Conservation (phyloP, 306 rosid species). For the Ochetophila trinervis region DNA sequence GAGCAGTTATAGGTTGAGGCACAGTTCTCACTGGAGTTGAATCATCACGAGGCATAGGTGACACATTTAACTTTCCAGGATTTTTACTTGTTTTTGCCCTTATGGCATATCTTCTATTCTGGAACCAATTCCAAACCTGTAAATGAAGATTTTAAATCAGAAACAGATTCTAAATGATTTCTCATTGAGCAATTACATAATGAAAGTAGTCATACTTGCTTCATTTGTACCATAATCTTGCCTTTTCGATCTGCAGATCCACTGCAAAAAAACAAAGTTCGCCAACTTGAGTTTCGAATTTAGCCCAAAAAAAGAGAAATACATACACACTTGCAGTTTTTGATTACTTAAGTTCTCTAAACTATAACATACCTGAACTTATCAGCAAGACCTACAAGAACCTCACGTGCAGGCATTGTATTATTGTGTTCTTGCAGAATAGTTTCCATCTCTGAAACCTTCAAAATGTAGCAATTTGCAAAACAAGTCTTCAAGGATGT, state of each 20-base stretch:
- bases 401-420: constrained; percentile 80
- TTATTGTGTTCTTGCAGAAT: constrained; percentile 78
- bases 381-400: constrained; percentile 72
- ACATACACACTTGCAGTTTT: neutral
- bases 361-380: constrained; percentile 73
- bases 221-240: constrained; percentile 89
- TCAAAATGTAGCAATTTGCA: constrained; percentile 19
- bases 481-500: neutral
- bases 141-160: constrained; percentile 9
- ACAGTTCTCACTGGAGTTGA: constrained; percentile 52
- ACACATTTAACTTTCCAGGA: constrained; percentile 72
- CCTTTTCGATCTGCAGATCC: constrained; percentile 82
- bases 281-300: neutral
- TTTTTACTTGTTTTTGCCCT: constrained; percentile 77
- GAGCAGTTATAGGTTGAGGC: constrained; percentile 62
- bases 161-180: constrained; percentile 24
- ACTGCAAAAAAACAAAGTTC: constrained; percentile 37
- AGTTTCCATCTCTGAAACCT: constrained; percentile 92
- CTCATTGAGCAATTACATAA: neutral
- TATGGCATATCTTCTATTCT: constrained; percentile 89
- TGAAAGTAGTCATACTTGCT: constrained; percentile 63
- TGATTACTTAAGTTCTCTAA: constrained; percentile 14
- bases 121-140: constrained; percentile 99
- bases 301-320: neutral
- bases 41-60: constrained; percentile 74